Percentiles rank a stretch among this genome's conserved stretches.
phyloP scores from a whole-genome alignment of 2,329 filamentous ascomycete species.

The Sphaerulina vaccinii region DNA sequence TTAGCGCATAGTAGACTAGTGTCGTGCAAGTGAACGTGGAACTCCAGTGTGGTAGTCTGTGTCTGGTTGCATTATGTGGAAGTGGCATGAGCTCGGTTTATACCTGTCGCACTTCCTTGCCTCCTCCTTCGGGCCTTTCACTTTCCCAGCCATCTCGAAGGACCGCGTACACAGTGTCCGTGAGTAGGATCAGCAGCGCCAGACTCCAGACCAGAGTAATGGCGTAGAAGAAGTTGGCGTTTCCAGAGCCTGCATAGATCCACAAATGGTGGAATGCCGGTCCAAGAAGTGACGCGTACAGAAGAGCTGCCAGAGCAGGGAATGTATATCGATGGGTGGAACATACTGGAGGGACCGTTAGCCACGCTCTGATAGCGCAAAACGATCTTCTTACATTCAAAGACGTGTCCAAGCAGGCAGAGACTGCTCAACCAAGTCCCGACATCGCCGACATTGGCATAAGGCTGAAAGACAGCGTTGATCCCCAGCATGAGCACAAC shows the following conservation, averaged over 20 bases:
- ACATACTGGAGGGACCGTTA: constrained; percentile 60
- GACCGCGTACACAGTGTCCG: constrained; percentile 83
- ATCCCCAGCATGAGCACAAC: constrained; percentile 82
- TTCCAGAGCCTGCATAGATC: constrained; percentile 97
- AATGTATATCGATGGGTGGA: constrained; percentile 71
- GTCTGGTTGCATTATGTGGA: no score
- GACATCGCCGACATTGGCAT: constrained; percentile 88
- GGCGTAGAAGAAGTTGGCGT: constrained; percentile 99
- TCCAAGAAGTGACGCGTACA: constrained; percentile 85
- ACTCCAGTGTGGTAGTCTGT: no score
- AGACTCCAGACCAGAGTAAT: constrained; percentile 98
- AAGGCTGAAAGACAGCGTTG: constrained; percentile 94
- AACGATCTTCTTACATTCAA: constrained; percentile 61
- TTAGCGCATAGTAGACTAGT: no score
- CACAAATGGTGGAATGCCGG: constrained; percentile 96
- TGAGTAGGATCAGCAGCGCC: constrained; percentile 80
- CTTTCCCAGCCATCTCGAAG: constrained; percentile 92
- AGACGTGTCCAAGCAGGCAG: constrained; percentile 85
- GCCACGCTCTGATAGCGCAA: background rate
- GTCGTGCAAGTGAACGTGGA: no score
- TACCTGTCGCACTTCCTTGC: constrained; percentile 83
- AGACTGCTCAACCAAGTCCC: constrained; percentile 81
- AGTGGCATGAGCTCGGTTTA: no score
- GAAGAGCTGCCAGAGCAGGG: constrained; percentile 73
- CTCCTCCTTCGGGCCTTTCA: constrained; percentile 83